Evolutionary conservation across 768 basidiomycete species (phyloP).

Genomic region (Hirschioporus abietinus): DNA sequence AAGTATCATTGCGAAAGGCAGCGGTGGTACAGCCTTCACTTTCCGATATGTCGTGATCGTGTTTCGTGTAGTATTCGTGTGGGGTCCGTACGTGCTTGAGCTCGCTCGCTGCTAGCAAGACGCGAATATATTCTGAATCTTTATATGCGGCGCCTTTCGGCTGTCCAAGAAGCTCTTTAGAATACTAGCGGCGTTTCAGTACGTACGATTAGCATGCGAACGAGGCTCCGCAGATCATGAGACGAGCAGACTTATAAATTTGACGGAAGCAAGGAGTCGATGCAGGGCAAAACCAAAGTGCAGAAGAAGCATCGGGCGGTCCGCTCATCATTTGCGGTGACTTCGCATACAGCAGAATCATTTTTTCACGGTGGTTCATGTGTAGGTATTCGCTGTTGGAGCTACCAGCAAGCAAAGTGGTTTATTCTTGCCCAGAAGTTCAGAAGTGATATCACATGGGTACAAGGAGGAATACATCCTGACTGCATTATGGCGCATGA

Average conservation of each 20-base stretch:
- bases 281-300: background rate
- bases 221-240: background rate
- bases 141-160: background rate
- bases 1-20: background rate
- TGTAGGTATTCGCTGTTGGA: background rate
- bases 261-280: background rate
- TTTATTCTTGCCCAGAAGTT: background rate
- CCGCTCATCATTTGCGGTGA: background rate
- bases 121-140: background rate
- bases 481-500: background rate
- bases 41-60: too few relatives aligned
- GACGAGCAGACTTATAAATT: background rate
- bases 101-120: background rate
- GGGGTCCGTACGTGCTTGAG: too few relatives aligned
- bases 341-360: background rate
- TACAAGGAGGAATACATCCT: background rate
- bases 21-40: too few relatives aligned
- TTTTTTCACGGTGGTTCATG: background rate
- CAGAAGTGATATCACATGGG: background rate
- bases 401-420: background rate
- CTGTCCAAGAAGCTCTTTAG: background rate
- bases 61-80: too few relatives aligned
- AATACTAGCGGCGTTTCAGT: background rate
- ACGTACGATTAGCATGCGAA: background rate
- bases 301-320: background rate